Conservation (phyloP, 345 rosid species). For the Gossypium ekmanianum region DNA sequence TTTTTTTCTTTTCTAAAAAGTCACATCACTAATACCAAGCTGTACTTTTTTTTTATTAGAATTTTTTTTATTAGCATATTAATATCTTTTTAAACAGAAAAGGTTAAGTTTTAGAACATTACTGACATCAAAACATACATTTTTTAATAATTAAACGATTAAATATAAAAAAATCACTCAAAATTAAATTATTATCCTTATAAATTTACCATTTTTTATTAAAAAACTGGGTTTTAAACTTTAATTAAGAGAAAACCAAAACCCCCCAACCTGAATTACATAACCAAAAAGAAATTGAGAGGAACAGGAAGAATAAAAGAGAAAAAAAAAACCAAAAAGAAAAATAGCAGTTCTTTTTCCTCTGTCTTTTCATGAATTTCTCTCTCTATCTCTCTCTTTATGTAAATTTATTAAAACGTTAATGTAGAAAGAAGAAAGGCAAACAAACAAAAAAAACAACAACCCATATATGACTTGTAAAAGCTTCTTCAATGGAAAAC, state of each 20-base stretch:
- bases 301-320: not conserved
- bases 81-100: no score
- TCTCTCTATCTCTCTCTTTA: slow-evolving; percentile 3
- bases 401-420: not conserved
- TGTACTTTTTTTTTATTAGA: not conserved
- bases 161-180: not conserved
- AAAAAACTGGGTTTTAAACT: slow-evolving; percentile 5
- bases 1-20: not conserved
- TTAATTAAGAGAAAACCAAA: not conserved
- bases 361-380: not conserved
- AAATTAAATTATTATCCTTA: not conserved
- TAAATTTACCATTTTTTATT: not conserved
- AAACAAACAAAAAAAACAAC: not conserved
- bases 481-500: slow-evolving; percentile 5
- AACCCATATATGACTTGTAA: not conserved
- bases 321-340: not conserved
- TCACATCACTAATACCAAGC: not conserved
- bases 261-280: not conserved
- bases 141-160: not conserved
- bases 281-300: not conserved
- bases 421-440: not conserved
- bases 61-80: not conserved
- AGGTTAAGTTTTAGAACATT: no score
- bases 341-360: not conserved
- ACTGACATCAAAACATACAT: no score